A percentile compares a stretch with the other conserved stretches of the same genome.
Evolutionary conservation across 176 grass and related monocot species (phyloP).

Genomic region (Thalia dealbata): DNA sequence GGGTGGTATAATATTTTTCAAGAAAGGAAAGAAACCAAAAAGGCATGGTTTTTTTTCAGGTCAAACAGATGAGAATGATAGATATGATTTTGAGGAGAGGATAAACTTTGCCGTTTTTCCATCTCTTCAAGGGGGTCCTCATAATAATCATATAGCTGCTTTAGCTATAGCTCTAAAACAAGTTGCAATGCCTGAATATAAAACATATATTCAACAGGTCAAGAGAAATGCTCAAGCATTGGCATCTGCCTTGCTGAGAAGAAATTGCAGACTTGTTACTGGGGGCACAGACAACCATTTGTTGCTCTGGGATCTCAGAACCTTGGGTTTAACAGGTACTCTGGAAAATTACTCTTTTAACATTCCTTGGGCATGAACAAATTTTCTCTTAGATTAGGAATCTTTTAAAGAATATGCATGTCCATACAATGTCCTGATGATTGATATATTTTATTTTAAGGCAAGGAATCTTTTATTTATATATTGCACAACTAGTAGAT

Average conservation of each 20-base stretch:
- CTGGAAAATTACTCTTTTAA: background rate
- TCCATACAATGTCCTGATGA: no score
- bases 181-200: constrained; percentile 86
- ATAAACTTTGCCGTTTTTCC: constrained; percentile 96
- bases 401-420: no score
- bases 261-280: constrained; percentile 95
- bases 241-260: constrained; percentile 68
- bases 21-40: constrained; percentile 54
- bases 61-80: constrained; percentile 54
- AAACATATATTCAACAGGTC: constrained; percentile 89
- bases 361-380: background rate
- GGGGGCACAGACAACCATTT: constrained; percentile 98
- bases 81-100: constrained; percentile 76
- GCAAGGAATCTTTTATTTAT: no score
- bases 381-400: no score
- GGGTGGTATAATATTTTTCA: constrained; percentile 96
- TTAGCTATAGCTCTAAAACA: constrained; percentile 88
- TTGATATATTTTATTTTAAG: no score
- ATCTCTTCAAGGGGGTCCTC: constrained; percentile 94
- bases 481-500: background rate
- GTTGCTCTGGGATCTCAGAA: constrained; percentile 97
- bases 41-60: constrained; percentile 27
- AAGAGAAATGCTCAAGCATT: constrained; percentile 92
- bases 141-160: constrained; percentile 95
- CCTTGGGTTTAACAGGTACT: constrained; percentile 85